Evolutionary conservation across 2,329 filamentous ascomycete genomes (phyloP).

Genomic region (Nakataea oryzae): DNA sequence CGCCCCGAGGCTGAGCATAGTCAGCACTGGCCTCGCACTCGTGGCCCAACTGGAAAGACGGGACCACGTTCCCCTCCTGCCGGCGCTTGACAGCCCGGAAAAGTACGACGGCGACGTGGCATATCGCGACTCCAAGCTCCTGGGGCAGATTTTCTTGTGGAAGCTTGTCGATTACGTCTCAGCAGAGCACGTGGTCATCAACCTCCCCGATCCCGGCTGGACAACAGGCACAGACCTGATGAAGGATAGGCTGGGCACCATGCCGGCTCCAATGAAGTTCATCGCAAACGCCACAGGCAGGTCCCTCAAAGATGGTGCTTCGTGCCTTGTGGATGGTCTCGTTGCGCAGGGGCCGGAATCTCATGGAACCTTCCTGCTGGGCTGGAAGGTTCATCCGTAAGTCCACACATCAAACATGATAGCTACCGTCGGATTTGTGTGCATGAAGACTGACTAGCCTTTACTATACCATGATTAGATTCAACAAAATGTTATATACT

Average conservation of each 20-base stretch:
- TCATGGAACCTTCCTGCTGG: conserved; percentile 3
- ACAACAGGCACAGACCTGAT: conserved; percentile 15
- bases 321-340: conserved; percentile 8
- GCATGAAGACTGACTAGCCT: not conserved
- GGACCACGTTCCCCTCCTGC: conserved; percentile 14
- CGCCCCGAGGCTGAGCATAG: conserved; percentile 14
- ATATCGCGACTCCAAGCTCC: conserved; percentile 19
- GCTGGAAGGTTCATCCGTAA: conserved; percentile 4
- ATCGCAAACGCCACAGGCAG: not conserved
- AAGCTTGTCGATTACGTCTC: conserved; percentile 24
- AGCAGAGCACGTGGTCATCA: conserved; percentile 22
- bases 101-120: conserved; percentile 13
- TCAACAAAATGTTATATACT: conserved; percentile 3
- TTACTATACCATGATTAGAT: not conserved
- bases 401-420: not conserved
- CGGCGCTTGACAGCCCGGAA: conserved; percentile 15
- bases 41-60: conserved; percentile 16
- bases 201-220: conserved; percentile 22
- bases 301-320: conserved; percentile 4
- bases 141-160: conserved; percentile 23
- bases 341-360: not conserved
- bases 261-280: conserved; percentile 2
- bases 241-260: conserved; percentile 5
- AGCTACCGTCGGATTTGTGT: too few relatives aligned
- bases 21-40: conserved; percentile 18